These are phyloP conservation scores for Lanmaoa rubissima DNA, from an alignment of 768 basidiomycete species.

Conservation along the genomic window DNA sequence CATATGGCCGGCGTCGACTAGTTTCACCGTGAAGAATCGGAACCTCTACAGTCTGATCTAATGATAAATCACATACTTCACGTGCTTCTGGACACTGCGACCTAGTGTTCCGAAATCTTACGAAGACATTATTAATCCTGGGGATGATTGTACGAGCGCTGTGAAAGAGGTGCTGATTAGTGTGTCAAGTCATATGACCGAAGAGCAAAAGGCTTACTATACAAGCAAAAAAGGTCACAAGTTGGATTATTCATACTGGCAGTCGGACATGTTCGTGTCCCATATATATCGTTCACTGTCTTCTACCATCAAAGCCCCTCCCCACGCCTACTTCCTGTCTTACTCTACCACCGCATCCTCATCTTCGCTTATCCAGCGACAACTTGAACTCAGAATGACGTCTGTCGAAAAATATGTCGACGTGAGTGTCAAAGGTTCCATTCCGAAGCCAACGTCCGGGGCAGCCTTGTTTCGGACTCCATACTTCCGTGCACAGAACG, in stretches of 20 bases:
- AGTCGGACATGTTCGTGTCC: constrained; percentile 4
- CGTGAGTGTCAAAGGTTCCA: constrained; percentile 25
- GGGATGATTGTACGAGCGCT: background rate
- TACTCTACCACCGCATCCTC: constrained; percentile 30
- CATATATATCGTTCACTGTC: constrained; percentile 27
- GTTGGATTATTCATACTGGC: background rate
- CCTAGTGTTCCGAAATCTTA: background rate
- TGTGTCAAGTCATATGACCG: background rate
- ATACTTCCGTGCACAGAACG: background rate
- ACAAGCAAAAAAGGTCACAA: too few species aligned
- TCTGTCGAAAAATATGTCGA: constrained; percentile 40
- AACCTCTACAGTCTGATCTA: too few species aligned
- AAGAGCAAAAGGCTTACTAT: background rate
- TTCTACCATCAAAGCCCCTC: background rate
- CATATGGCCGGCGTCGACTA: too few species aligned
- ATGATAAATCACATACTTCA: too few species aligned
- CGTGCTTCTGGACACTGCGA: too few species aligned
- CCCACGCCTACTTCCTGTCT: background rate
- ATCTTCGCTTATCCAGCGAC: constrained; percentile 18
- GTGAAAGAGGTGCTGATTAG: background rate
- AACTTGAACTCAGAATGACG: constrained; percentile 14
- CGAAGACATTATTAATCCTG: background rate
- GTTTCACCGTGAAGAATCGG: too few species aligned
- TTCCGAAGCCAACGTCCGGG: background rate
- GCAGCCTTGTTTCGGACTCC: background rate